phyloP scores from a whole-genome alignment of 257 asterid genomes.

The Solanum stenotomum region DNA sequence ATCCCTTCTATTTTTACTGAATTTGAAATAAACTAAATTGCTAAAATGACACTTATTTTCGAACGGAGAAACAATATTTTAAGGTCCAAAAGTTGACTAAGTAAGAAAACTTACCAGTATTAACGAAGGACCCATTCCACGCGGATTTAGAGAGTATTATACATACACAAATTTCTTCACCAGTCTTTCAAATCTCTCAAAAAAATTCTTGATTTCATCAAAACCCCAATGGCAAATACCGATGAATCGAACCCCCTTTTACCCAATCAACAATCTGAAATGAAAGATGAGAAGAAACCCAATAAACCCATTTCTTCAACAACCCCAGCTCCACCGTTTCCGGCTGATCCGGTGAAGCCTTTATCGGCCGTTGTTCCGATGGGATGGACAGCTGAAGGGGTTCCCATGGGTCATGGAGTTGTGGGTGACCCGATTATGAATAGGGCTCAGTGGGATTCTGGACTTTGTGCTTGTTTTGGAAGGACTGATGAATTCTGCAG shows the following conservation, averaged over 20 bases:
- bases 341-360: constrained; percentile 1
- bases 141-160: neutral
- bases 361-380: constrained; percentile 21
- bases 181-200: neutral
- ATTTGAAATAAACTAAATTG: neutral
- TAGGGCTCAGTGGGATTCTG: constrained; percentile 34
- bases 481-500: constrained; percentile 36
- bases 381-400: constrained; percentile 74
- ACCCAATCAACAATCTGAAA: constrained; percentile 25
- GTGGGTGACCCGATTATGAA: constrained; percentile 29
- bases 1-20: neutral
- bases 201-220: neutral
- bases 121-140: neutral
- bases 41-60: too few relatives aligned
- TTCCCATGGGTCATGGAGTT: constrained; percentile 36
- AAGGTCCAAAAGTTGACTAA: neutral
- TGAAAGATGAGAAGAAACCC: constrained; percentile 17
- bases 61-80: neutral
- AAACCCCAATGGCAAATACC: constrained; percentile 34
- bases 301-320: constrained; percentile 7
- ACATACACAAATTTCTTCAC: neutral
- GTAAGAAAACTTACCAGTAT: neutral
- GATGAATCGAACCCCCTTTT: constrained; percentile 68
- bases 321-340: constrained; percentile 13
- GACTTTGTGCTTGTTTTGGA: constrained; percentile 35